phyloP scores from a whole-genome alignment of 352 stramenopile genomes.

The Phytophthora pini region DNA sequence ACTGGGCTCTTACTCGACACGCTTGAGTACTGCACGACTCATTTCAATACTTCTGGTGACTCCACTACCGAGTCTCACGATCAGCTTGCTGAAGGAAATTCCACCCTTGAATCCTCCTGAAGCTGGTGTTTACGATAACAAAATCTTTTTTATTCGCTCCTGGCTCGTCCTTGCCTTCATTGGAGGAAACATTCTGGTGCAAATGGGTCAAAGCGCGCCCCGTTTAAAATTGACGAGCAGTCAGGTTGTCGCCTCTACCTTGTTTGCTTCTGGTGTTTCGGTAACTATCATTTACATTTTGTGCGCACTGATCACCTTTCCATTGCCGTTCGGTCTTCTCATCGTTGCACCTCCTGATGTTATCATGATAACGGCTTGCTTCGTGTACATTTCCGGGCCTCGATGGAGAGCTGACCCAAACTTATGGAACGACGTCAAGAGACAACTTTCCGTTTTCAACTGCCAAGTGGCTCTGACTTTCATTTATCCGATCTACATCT shows the following conservation, averaged over 20 bases:
- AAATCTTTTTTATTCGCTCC: conserved; percentile 19
- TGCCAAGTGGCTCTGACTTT: conserved; percentile 30
- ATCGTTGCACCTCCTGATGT: conserved; percentile 19
- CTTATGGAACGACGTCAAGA: conserved; percentile 23
- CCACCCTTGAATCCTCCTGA: conserved; percentile 21
- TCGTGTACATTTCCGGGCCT: conserved; percentile 25
- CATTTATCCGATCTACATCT: conserved; percentile 58
- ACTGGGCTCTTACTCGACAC: conserved; percentile 11
- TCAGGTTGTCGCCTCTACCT: conserved; percentile 9
- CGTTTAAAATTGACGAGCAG: conserved; percentile 16
- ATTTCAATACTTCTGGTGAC: conserved; percentile 16
- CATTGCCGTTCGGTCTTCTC: conserved; percentile 47
- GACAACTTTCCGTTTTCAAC: conserved; percentile 24
- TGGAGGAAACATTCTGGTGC: conserved; percentile 14
- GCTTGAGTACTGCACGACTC: conserved; percentile 2
- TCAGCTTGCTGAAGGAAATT: conserved; percentile 26
- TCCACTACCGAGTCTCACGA: conserved; percentile 20
- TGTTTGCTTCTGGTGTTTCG: conserved; percentile 8
- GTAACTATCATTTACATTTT: conserved; percentile 14
- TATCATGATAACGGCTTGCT: conserved; percentile 8
- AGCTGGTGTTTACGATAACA: conserved; percentile 21
- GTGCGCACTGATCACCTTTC: conserved; percentile 37
- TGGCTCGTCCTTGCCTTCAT: conserved; percentile 27
- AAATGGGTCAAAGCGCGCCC: conserved; percentile 29
- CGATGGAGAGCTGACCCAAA: conserved; percentile 14